Conservation (phyloP, 495 filamentous ascomycete species). For the Aspergillus mulundensis region DNA sequence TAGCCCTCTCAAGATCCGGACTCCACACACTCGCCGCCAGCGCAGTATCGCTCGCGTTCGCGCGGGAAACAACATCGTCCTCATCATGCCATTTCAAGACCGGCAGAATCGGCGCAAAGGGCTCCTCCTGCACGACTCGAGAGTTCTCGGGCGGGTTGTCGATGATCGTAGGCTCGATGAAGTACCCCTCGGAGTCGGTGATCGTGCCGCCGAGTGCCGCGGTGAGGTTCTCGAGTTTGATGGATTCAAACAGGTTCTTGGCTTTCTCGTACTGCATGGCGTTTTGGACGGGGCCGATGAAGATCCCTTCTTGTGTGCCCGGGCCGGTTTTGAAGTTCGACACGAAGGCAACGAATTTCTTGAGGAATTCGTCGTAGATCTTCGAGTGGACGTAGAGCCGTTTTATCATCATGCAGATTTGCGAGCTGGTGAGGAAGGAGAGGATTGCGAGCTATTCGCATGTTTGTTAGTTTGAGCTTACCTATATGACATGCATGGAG, state of each 20-base stretch:
- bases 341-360: conserved; percentile 50
- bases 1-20: conserved; percentile 46
- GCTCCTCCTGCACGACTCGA: conserved; percentile 45
- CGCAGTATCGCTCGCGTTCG: conserved; percentile 53
- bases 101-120: conserved; percentile 54
- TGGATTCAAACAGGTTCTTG: conserved; percentile 41
- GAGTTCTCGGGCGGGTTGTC: conserved; percentile 54
- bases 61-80: conserved; percentile 52
- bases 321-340: conserved; percentile 42
- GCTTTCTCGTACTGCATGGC: conserved; percentile 50
- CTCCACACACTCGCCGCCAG: conserved; percentile 57
- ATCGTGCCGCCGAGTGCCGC: conserved; percentile 26
- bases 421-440: conserved; percentile 50
- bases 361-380: conserved; percentile 59
- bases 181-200: conserved; percentile 38
- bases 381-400: conserved; percentile 63
- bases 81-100: conserved; percentile 53
- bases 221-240: conserved; percentile 39
- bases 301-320: conserved; percentile 32
- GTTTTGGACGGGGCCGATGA: conserved; percentile 58
- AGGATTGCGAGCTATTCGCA: conserved; percentile 27
- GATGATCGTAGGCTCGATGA: conserved; percentile 54
- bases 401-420: conserved; percentile 55
- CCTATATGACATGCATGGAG: too few species aligned
- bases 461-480: background rate